A percentile compares a stretch with the other conserved stretches of the same genome.
phyloP scores from a whole-genome alignment of 1,139 yeast species.

The Yamadazyma diddensiae region DNA sequence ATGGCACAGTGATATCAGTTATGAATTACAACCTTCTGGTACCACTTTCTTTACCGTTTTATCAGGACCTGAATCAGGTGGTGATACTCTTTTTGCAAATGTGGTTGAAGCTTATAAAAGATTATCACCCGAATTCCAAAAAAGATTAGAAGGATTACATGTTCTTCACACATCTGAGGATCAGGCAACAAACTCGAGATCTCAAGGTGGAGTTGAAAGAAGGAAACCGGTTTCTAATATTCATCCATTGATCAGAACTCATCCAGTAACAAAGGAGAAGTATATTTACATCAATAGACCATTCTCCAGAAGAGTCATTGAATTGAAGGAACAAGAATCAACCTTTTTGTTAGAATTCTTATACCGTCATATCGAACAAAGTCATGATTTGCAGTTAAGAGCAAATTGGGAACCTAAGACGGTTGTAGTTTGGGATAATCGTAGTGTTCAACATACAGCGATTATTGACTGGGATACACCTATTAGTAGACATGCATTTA shows the following conservation, averaged over 20 bases:
- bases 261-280: constrained; percentile 67
- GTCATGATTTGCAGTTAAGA: constrained; percentile 40
- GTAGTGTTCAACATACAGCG: constrained; percentile 64
- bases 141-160: constrained; percentile 51
- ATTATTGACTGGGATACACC: constrained; percentile 56
- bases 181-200: constrained; percentile 57
- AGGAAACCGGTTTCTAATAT: constrained; percentile 55
- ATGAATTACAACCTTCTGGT: constrained; percentile 67
- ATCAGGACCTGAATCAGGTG: constrained; percentile 64
- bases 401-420: constrained; percentile 46
- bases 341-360: constrained; percentile 53
- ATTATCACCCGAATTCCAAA: constrained; percentile 57
- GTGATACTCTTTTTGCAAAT: constrained; percentile 66
- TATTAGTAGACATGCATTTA: constrained; percentile 62
- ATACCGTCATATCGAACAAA: constrained; percentile 44
- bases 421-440: constrained; percentile 71
- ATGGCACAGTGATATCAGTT: constrained; percentile 71
- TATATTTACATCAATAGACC: constrained; percentile 57
- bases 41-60: constrained; percentile 57
- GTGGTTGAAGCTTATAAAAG: constrained; percentile 62
- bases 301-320: constrained; percentile 61
- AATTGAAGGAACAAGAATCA: constrained; percentile 63
- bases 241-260: constrained; percentile 67
- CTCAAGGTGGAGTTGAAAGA: constrained; percentile 60
- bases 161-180: constrained; percentile 69